Evolutionary conservation across 345 rosid species (phyloP), one percentile per base, ranked within the genome.

Genomic region (Cardiospermum halicacabum): DNA sequence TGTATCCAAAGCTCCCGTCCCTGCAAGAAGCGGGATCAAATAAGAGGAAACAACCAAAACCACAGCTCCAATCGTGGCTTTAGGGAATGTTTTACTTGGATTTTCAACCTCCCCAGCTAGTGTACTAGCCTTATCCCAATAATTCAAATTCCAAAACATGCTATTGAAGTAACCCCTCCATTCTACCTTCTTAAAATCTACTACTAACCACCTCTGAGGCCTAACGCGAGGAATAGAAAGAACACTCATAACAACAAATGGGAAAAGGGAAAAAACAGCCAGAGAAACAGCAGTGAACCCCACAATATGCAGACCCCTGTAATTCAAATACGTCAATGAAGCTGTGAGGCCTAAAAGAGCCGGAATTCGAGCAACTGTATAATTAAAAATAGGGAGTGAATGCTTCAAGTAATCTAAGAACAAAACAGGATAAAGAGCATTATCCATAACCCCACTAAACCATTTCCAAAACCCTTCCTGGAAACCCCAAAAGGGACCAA

Each of bases 391-490:
- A 1, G 97, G 97, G 48, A 92, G 73, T 0, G 94, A 86, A 76
- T 83, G 93, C 78, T 93, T 93, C 78, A 89, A 61, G 81, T 93
- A 89, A 82, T 93, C 98, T 34, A 89, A 85, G 65, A 93, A 89
- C 72, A 89, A 36, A 0, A 89, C 94, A 37, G 97, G 98, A 67
- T 93, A 89, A 1, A 93, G 81, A 40, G 97, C 97, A 83, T 92
- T 89, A 66, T 92, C 98, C 83, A 92, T 85, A 57, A 92, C 97
- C 37, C 98, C 97, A 78, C 98, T 93, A 64, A 93, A 80, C 97
- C 97, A 89, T 81, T 93, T 93, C 97, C 97, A 88, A 56, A 88
- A 88, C 15, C 98, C 96, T 77, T 93, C 96, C 50, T 89, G 97
- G 66, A 89, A 89, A 8, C 97, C 97, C 98, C 98, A 89, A 58